A percentile compares a stretch with the other conserved stretches of the same genome.
Evolutionary conservation across 106 monocot genomes (phyloP).

Genomic region (Dendrobium officinale): DNA sequence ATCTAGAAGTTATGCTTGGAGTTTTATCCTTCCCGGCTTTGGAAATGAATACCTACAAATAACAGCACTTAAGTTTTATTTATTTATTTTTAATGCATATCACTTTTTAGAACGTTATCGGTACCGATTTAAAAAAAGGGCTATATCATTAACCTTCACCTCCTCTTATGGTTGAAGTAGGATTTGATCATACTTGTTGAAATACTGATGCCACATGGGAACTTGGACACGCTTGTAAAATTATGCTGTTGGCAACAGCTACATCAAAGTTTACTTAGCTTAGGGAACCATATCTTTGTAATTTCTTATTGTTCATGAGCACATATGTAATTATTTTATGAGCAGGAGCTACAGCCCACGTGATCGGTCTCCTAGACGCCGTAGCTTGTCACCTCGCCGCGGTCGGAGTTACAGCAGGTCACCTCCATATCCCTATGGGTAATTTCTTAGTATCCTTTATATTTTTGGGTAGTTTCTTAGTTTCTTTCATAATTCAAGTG

Average conservation of each 20-base stretch:
- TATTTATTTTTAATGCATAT: background rate
- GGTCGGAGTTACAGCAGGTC: conserved; percentile 73
- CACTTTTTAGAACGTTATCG: too few species aligned
- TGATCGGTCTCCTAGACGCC: conserved; percentile 59
- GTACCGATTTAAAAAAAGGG: too few species aligned
- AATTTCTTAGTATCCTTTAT: background rate
- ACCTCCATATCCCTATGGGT: conserved; percentile 40
- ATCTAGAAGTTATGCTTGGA: too few species aligned
- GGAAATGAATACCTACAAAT: too few species aligned
- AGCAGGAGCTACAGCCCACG: conserved; percentile 69
- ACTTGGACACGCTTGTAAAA: too few species aligned
- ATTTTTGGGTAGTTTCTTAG: too few species aligned
- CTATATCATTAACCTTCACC: background rate
- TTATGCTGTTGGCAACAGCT: too few species aligned
- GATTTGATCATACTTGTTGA: background rate
- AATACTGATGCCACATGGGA: too few species aligned
- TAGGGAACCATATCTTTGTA: background rate
- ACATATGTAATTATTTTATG: background rate
- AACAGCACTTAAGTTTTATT: background rate
- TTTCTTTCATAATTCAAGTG: background rate
- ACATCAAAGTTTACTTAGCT: background rate
- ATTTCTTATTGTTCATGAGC: background rate
- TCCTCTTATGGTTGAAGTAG: background rate
- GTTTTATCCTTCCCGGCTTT: background rate
- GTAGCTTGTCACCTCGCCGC: conserved; percentile 54